Base-by-base conservation (phyloP, 2,329 filamentous ascomycete genomes). In the Chaetothyriales sp. region DNA sequence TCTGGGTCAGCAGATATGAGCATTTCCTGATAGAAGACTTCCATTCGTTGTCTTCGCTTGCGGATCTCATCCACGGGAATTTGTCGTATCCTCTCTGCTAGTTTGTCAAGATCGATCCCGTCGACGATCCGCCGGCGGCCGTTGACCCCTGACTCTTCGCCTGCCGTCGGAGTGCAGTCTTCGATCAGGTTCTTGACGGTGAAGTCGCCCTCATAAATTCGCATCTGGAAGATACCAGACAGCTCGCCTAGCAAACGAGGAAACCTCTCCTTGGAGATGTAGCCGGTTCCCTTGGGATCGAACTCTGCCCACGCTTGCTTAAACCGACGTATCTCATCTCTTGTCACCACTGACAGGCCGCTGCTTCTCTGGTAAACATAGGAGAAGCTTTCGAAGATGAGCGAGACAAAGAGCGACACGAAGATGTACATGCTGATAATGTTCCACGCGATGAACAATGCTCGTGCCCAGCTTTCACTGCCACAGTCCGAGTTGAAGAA, bases 361-460 rank as follows among this genome's bases (percentile, higher is more conserved):
- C 86, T 95, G 54, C 90, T 95, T 56, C 88, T 80, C 70, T 98
- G 93, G 65, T 96, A 98, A 56, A 98, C 92, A 63, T 98, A 98
- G 65, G 88, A 95, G 75, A 98, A 98, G 68, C 89, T 96, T 71
- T 98, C 92, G 70, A 93, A 98, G 60, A 98, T 98, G 65, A 98
- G 80, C 47, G 92, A 98, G 53, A 98, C 90, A 66, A 98, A 98
- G 64, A 98, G 72, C 63, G 90, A 95, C 63, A 96, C 90, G 63
- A 98, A 98, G 62, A 98, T 94, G 70, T 98, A 98, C 92, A 98
- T 98, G 84, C 90, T 96, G 68, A 98, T 77, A 61, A 98, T 90
- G 71, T 98, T 98, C 92, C 92, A 98, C 3, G 84, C 80, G 52
- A 96, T 88, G 71, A 98, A 98, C 8, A 98, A 73, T 32, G 81